Evolutionary conservation across 108 stramenopile genomes (phyloP), one percentile per base, ranked within the genome.

Genomic region (Pelagomonas calceolata): DNA sequence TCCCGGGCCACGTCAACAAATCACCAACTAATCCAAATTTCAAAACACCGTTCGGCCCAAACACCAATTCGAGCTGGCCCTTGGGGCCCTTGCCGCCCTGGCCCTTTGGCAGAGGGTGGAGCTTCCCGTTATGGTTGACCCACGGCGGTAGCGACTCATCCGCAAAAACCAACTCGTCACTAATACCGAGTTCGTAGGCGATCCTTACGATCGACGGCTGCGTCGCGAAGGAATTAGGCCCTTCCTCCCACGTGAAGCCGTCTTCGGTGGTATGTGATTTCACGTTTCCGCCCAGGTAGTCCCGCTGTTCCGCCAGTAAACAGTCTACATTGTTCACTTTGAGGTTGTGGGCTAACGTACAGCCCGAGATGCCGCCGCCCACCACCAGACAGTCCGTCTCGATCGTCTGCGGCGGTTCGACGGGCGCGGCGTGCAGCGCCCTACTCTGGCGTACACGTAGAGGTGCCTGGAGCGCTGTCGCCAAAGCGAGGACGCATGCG

Each of bases 211-310:
- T 92, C 71, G 85, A 83, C 14, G 94, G 90, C 33, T 88, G 88
- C 32, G 95, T 87, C 60, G 89, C 90, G 81, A 92, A 98, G 18
- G 87, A 87, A 78, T 95, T 95, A 63, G 97, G 95, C 10, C 97
- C 97, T 75, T 93, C 90, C 77, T 98, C 95, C 90, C 90, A 98
- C 15, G 94, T 64, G 76, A 95, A 98, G 44, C 71, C 71, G 26
- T 88, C 94, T 65, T 92, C 93, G 1, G 85, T 74, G 4, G 16
- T 30, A 36, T 78, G 74, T 33, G 90, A 90, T 66, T 86, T 91
- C 51, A 96, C 90, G 84, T 96, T 96, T 64, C 97, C 97, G 0
- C 97, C 97, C 36, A 96, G 79, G 66, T 87, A 86, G 64, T 88
- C 81, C 9, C 86, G 79, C 31, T 84, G 79, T 85, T 96, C 95